phyloP scores from a whole-genome alignment of 257 asterid genomes.

The Solanum sejunctum region DNA sequence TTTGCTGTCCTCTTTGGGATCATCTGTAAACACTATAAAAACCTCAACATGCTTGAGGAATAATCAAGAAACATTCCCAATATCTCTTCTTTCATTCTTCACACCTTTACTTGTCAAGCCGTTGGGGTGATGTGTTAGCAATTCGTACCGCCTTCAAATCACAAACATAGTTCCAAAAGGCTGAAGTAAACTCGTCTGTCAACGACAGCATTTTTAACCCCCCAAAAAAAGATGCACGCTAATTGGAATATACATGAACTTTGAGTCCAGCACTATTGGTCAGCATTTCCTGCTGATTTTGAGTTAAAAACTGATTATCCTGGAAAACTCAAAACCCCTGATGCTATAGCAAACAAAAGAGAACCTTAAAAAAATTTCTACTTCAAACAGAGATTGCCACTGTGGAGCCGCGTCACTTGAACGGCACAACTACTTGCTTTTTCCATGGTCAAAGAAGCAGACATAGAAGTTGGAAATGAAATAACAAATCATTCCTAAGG shows the following conservation, averaged over 20 bases:
- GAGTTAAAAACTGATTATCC: neutral
- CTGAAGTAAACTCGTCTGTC: neutral
- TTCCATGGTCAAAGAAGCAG: neutral
- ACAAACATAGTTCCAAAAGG: neutral
- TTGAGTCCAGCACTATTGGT: neutral
- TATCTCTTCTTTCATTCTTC: neutral
- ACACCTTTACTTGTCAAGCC: neutral
- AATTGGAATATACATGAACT: neutral
- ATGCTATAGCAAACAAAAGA: neutral
- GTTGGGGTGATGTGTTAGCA: constrained; percentile 5
- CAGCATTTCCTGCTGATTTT: neutral
- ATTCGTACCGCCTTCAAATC: neutral
- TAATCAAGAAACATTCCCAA: neutral
- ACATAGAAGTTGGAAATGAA: neutral
- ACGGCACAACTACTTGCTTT: neutral
- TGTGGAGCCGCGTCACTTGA: neutral
- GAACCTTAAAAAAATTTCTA: neutral
- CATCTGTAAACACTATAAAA: neutral
- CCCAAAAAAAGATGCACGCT: neutral
- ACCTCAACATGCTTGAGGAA: neutral
- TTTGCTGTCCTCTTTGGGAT: neutral
- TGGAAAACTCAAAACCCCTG: neutral
- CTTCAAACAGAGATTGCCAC: neutral
- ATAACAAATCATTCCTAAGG: neutral
- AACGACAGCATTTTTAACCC: neutral